Conservation (phyloP, 1,284 basidiomycete genomes). For the Puccinia hordei region DNA sequence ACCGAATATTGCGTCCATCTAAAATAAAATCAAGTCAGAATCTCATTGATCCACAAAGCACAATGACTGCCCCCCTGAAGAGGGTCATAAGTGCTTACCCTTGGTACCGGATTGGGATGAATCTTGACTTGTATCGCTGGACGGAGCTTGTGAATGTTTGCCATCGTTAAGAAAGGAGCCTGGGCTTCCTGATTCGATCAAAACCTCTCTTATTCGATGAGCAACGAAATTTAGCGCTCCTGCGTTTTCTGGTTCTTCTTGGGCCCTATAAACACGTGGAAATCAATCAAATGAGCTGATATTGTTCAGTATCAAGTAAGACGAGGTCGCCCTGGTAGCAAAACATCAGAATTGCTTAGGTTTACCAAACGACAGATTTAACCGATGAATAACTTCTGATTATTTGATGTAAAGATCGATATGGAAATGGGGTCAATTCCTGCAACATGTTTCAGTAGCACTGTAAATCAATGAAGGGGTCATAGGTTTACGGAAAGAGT, state of each 20-base stretch:
- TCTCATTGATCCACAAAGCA: background rate
- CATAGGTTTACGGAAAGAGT: background rate
- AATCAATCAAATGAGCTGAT: no score
- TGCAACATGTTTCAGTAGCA: constrained; percentile 8
- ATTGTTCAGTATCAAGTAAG: background rate
- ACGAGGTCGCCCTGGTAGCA: background rate
- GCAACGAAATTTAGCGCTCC: constrained; percentile 30
- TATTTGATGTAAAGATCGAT: constrained; percentile 63
- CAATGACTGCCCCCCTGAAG: background rate
- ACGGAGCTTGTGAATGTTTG: background rate
- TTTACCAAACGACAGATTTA: constrained; percentile 23
- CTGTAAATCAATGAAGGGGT: background rate
- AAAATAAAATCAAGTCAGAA: background rate
- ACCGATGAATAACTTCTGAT: constrained; percentile 63
- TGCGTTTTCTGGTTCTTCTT: constrained; percentile 46
- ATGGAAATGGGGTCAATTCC: constrained; percentile 83
- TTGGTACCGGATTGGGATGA: background rate
- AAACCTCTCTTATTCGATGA: constrained; percentile 20
- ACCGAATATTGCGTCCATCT: background rate
- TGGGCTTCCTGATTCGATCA: background rate
- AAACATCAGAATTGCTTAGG: background rate
- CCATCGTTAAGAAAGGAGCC: background rate
- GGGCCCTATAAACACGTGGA: background rate
- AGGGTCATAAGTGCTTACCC: background rate
- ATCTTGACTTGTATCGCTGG: background rate